phyloP scores from a whole-genome alignment of 495 filamentous ascomycete species.

The Tuber calosporum region DNA sequence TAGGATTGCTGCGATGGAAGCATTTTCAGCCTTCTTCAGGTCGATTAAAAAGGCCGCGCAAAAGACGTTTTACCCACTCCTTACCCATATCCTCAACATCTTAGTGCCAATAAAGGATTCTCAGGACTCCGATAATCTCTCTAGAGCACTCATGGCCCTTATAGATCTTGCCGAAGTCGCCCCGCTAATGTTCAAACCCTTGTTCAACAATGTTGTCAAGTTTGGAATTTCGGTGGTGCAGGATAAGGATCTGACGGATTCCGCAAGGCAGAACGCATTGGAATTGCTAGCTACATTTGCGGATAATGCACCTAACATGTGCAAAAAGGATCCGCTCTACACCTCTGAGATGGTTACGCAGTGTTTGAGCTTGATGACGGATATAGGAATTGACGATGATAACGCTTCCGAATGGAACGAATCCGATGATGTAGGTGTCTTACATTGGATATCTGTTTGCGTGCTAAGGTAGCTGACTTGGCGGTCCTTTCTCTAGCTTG shows the following conservation, averaged over 20 bases:
- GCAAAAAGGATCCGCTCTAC: conserved; percentile 82
- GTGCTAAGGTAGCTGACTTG: background rate
- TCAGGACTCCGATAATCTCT: conserved; percentile 79
- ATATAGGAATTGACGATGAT: conserved; percentile 90
- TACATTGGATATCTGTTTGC: conserved; percentile 26
- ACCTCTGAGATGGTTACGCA: conserved; percentile 96
- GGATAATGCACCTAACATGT: conserved; percentile 87
- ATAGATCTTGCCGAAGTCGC: conserved; percentile 89
- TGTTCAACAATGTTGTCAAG: conserved; percentile 83
- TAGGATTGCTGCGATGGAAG: conserved; percentile 88
- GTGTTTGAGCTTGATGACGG: conserved; percentile 98
- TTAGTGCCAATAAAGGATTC: conserved; percentile 86
- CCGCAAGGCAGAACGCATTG: conserved; percentile 85
- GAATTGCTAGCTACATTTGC: conserved; percentile 98
- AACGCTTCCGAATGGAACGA: conserved; percentile 90
- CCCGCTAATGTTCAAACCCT: conserved; percentile 89
- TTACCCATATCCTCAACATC: conserved; percentile 85
- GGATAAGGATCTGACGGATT: conserved; percentile 86
- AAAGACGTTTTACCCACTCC: conserved; percentile 73
- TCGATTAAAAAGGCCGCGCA: conserved; percentile 79
- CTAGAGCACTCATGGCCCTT: conserved; percentile 76
- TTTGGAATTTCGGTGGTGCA: conserved; percentile 89
- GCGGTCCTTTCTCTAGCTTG: conserved; percentile 52
- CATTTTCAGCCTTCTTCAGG: conserved; percentile 91
- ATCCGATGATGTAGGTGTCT: conserved; percentile 70